Conservation (phyloP, 768 basidiomycete genomes). For the Atractiella rhizophila region DNA sequence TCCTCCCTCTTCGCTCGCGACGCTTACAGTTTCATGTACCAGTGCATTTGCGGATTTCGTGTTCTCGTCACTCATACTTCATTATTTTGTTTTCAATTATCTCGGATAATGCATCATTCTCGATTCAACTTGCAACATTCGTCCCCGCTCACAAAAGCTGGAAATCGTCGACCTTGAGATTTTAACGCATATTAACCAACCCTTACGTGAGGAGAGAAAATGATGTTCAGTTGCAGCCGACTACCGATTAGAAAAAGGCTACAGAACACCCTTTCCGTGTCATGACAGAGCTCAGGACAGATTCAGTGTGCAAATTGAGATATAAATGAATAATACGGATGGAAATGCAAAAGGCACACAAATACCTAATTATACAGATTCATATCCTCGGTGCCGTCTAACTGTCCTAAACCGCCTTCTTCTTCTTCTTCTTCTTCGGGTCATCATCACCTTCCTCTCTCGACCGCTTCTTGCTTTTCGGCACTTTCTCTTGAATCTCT, state of each 20-base stretch:
- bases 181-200: too few relatives aligned
- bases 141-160: background rate
- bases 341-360: background rate
- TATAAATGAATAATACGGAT: background rate
- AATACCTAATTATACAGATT: background rate
- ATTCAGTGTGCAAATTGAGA: background rate
- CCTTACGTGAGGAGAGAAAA: too few relatives aligned
- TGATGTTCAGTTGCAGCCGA: too few relatives aligned
- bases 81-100: conserved; percentile 98
- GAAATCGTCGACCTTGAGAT: background rate
- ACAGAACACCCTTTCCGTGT: too few relatives aligned
- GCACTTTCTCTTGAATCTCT: conserved; percentile 29
- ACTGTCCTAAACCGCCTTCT: too few relatives aligned
- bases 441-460: too few relatives aligned
- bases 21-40: background rate
- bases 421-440: too few relatives aligned
- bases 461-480: conserved; percentile 43
- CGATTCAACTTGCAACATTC: conserved; percentile 4
- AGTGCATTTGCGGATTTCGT: conserved; percentile 97
- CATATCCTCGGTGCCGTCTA: conserved; percentile 26
- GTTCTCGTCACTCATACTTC: conserved; percentile 75
- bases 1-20: background rate
- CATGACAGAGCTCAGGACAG: background rate
- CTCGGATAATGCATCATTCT: conserved; percentile 34
- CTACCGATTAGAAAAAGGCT: background rate